Conservation (phyloP, 2,329 filamentous ascomycete genomes). For the Boeremia lycopersici region DNA sequence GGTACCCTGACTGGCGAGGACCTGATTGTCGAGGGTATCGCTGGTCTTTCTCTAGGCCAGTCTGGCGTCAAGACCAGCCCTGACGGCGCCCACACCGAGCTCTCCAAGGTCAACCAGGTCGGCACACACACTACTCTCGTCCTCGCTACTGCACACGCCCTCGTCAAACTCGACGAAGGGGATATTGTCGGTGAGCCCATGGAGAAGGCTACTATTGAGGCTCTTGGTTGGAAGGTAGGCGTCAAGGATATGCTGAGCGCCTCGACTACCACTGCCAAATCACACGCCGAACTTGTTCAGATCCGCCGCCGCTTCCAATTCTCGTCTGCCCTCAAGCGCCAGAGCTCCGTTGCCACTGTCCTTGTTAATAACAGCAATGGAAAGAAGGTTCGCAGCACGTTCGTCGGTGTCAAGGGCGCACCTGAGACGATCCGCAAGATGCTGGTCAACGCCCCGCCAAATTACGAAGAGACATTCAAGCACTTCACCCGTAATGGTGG, state of each 20-base stretch:
- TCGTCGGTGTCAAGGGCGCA: conserved; percentile 94
- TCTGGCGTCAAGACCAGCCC: conserved; percentile 70
- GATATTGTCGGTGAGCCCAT: conserved; percentile 98
- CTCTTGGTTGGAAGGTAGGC: conserved; percentile 91
- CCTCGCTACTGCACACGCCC: conserved; percentile 89
- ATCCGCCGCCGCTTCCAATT: conserved; percentile 98
- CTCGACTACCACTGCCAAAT: conserved; percentile 61
- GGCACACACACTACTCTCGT: conserved; percentile 87
- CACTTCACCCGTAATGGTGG: conserved; percentile 96
- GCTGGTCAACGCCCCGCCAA: conserved; percentile 77
- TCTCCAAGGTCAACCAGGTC: conserved; percentile 73
- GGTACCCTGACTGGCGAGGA: conserved; percentile 96
- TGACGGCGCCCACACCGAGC: conserved; percentile 81
- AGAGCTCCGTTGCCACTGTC: conserved; percentile 90
- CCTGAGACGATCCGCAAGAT: conserved; percentile 97
- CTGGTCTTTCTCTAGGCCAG: conserved; percentile 78
- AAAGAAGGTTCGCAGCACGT: conserved; percentile 80
- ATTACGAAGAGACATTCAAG: conserved; percentile 98
- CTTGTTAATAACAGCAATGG: conserved; percentile 73
- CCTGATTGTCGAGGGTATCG: conserved; percentile 94
- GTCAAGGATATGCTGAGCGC: conserved; percentile 82
- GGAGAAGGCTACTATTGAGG: conserved; percentile 92
- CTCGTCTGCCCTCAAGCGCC: conserved; percentile 92
- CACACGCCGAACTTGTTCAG: conserved; percentile 76
- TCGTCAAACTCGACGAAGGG: conserved; percentile 95